Percentiles rank a stretch among this genome's conserved stretches.
phyloP scores from a whole-genome alignment of 2,329 filamentous ascomycete genomes.

The Aschersonia sp. region DNA sequence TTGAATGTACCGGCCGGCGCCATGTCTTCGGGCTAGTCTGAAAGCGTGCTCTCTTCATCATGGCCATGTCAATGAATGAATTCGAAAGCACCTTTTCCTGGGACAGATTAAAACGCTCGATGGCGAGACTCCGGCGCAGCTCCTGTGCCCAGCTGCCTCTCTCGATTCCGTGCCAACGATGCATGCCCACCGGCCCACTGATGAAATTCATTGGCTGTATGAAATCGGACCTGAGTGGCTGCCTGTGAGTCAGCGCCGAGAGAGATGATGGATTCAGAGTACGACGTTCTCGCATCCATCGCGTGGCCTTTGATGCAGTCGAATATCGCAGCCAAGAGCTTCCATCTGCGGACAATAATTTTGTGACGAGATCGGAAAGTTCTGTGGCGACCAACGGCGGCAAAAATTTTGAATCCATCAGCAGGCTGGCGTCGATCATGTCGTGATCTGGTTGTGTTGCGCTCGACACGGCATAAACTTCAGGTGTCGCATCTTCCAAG shows the following conservation, averaged over 20 bases:
- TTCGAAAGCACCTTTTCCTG: conserved; percentile 1
- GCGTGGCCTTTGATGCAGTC: conserved; percentile 66
- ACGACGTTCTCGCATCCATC: conserved; percentile 41
- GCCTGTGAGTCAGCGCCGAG: conserved; percentile 2
- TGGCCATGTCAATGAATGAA: not conserved
- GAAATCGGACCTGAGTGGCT: not conserved
- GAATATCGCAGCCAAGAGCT: conserved; percentile 70
- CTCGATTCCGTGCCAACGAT: conserved; percentile 17
- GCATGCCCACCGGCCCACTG: conserved; percentile 3
- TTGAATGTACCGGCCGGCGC: not conserved
- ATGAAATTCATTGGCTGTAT: not conserved
- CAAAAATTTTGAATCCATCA: conserved; percentile 87
- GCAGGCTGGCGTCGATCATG: conserved; percentile 77
- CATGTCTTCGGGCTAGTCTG: not conserved
- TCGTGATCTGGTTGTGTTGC: conserved; percentile 57
- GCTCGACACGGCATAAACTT: conserved; percentile 66
- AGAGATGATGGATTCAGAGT: conserved; percentile 4
- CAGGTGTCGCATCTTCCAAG: conserved; percentile 14
- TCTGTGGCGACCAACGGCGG: conserved; percentile 69
- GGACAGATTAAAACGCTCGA: conserved; percentile 13
- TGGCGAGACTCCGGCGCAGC: conserved; percentile 19
- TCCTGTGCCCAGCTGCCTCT: conserved; percentile 22
- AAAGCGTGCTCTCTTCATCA: too few relatives aligned
- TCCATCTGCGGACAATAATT: conserved; percentile 64
- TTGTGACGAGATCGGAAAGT: conserved; percentile 50